A percentile compares a stretch with the other conserved stretches of the same genome.
Evolutionary conservation across 164 flowering plant genomes (phyloP).

Genomic region (Dillenia suffruticosa): DNA sequence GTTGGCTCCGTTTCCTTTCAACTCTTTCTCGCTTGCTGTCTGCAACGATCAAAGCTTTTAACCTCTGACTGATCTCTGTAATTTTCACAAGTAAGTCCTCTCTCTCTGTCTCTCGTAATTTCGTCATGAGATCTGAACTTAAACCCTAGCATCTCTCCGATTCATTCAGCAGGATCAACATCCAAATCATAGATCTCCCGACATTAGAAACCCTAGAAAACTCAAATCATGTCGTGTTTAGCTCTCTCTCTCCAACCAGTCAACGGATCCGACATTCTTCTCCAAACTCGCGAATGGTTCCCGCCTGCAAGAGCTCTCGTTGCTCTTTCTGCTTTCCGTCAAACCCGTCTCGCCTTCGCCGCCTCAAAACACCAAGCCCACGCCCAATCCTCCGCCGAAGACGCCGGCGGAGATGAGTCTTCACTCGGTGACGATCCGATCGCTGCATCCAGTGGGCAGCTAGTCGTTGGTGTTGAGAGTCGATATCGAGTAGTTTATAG

Average conservation of each 20-base stretch:
- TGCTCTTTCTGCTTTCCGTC: constrained; percentile 81
- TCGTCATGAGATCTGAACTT: too few species aligned
- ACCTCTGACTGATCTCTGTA: too few species aligned
- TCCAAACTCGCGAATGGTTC: constrained; percentile 98
- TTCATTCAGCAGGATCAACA: too few species aligned
- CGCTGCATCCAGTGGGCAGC: constrained; percentile 88
- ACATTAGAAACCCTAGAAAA: too few species aligned
- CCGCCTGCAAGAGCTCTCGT: constrained; percentile 91
- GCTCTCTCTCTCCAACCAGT: constrained; percentile 87
- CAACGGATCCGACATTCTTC: constrained; percentile 84
- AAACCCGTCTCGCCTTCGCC: constrained; percentile 66
- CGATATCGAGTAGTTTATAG: constrained; percentile 88
- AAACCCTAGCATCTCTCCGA: too few species aligned
- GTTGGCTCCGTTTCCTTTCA: too few species aligned
- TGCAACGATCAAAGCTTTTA: too few species aligned
- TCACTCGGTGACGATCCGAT: constrained; percentile 89
- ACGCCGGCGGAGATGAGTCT: constrained; percentile 21
- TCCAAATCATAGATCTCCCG: too few species aligned
- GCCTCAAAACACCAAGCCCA: constrained; percentile 21
- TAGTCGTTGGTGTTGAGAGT: constrained; percentile 85
- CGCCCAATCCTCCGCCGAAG: too few species aligned
- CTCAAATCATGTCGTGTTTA: constrained; percentile 65
- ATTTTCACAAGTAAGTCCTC: too few species aligned
- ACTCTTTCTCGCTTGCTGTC: too few species aligned
- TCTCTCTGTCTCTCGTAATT: too few species aligned